These are phyloP conservation scores for Fusarium ambrosium DNA, from an alignment of 2,329 filamentous ascomycete genomes.

Conservation along the genomic window DNA sequence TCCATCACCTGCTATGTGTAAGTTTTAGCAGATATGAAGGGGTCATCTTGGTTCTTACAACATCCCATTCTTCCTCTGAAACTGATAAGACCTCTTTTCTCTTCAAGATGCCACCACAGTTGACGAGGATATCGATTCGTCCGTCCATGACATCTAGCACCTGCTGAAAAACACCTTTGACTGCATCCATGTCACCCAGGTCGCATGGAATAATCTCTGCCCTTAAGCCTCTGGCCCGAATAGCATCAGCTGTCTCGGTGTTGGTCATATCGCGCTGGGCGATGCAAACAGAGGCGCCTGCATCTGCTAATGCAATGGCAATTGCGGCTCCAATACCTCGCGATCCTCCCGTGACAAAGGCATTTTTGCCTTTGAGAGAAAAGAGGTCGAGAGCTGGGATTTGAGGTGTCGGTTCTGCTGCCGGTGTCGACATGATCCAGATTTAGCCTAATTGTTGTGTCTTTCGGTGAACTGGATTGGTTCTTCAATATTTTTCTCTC, in stretches of 20 bases:
- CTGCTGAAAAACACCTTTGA: not conserved
- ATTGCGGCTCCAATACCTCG: not conserved
- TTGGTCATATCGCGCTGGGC: not conserved
- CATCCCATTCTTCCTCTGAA: not conserved
- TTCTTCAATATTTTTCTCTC: not conserved
- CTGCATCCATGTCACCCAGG: not conserved
- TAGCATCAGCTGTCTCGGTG: not conserved
- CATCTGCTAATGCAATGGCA: not conserved
- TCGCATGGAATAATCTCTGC: not conserved
- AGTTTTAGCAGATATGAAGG: not conserved
- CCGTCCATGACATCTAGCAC: not conserved
- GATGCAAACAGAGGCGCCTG: not conserved
- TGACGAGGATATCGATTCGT: not conserved
- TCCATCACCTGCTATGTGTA: not conserved
- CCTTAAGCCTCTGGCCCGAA: not conserved
- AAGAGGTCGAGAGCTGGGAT: not conserved
- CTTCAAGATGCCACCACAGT: not conserved
- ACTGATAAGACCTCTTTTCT: not conserved
- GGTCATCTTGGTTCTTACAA: rapidly evolving
- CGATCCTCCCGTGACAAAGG: not conserved
- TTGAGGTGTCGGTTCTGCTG: not conserved
- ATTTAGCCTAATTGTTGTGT: not conserved
- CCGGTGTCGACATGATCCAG: not conserved
- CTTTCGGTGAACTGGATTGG: not conserved
- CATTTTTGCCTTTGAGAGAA: not conserved